Evolutionary conservation across 163 green algal species (phyloP), one percentile per base, ranked within the genome.

Genomic region (Chlamydomonas reinhardtii): DNA sequence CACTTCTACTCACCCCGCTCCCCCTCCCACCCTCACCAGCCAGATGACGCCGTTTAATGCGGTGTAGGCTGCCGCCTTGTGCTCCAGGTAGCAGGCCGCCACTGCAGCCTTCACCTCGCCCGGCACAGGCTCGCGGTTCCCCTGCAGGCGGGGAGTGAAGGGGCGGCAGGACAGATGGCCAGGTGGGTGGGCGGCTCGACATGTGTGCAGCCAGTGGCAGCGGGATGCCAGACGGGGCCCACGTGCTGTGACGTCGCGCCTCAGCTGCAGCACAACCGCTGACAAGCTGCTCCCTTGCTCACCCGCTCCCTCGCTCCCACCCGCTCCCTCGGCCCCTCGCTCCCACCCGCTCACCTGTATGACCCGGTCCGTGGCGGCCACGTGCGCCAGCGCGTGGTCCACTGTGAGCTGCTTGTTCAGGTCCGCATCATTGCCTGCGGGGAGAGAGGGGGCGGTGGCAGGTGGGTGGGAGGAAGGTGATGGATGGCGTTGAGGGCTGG

Each of bases 71-170:
- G 24, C 11, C 14, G 32, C 6, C 79, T 86, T 86, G 69, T 86
- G 79, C 52, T 86, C 79, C 68, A 86, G 12, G 79, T 73, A 86
- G 69, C 79, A 86, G 24, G 69, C 54, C 9, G 35, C n/a, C 69
- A 86, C 79, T 25, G 56, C 37, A n/a, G 32, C 69, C 69, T 86
- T 86, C 4, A 86, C 79, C 69, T 86, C 79, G 27, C 2, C 6
- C 2, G 68, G 69, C 29, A 86, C 79, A 5, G 79, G 48, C 69
- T 86, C 69, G 4, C 54, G 52, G 24, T 19, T 77, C 29, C 61
- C 32, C 34, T 66, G 56, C 19, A n/a, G 61, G 22, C 19, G 29
- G 29, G 62, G 5, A 19, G 62, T 14, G 62, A 12, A n/a, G 17
- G 6, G 56, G 56, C 19, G 56, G n/a, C n/a, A n/a, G n/a, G n/a